Conservation (phyloP, 2,329 filamentous ascomycete species). For the Alternaria gaisen region DNA sequence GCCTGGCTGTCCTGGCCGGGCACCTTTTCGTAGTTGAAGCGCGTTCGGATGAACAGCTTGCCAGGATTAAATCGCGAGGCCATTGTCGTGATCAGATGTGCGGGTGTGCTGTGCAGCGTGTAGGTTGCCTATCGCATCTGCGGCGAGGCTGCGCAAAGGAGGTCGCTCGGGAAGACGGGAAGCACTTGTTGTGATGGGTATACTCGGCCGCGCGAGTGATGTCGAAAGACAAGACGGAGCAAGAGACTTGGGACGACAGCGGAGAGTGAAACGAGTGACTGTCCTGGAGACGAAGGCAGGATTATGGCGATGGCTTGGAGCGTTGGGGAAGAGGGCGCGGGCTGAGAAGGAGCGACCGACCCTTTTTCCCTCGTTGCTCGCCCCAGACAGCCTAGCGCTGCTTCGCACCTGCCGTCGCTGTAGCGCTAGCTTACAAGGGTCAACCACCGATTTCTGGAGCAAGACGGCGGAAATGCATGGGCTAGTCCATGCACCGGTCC, state of each 20-base stretch:
- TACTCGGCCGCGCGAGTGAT: slow-evolving; percentile 25
- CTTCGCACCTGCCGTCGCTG: slow-evolving; percentile 18
- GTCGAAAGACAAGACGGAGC: slow-evolving; percentile 12
- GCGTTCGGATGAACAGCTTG: slow-evolving; percentile 55
- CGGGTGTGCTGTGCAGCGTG: slow-evolving; percentile 25
- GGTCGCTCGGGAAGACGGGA: slow-evolving; percentile 2
- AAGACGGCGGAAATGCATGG: slow-evolving; percentile 16
- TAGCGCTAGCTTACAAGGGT: slow-evolving; percentile 16
- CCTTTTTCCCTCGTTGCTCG: slow-evolving; percentile 25
- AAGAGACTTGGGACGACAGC: slow-evolving; percentile 21
- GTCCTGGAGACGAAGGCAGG: slow-evolving; percentile 31
- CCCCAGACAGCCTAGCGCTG: slow-evolving; percentile 20
- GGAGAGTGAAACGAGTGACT: slow-evolving; percentile 41
- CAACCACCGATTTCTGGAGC: slow-evolving; percentile 17
- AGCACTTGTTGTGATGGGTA: slow-evolving; percentile 9
- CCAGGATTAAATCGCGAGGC: slow-evolving; percentile 55
- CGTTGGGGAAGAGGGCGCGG: slow-evolving; percentile 26
- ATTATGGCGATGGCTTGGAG: slow-evolving; percentile 20
- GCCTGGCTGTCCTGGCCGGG: slow-evolving; percentile 54
- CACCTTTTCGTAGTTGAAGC: slow-evolving; percentile 58
- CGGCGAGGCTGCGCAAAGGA: slow-evolving; percentile 26
- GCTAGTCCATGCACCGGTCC: slow-evolving; percentile 14
- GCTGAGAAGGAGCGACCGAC: slow-evolving; percentile 20
- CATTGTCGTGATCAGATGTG: slow-evolving; percentile 33
- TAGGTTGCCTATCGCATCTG: slow-evolving; percentile 45